Evolutionary conservation across 2,329 filamentous ascomycete genomes (phyloP), one percentile per base, ranked within the genome.

Genomic region (Diaporthe sp.): DNA sequence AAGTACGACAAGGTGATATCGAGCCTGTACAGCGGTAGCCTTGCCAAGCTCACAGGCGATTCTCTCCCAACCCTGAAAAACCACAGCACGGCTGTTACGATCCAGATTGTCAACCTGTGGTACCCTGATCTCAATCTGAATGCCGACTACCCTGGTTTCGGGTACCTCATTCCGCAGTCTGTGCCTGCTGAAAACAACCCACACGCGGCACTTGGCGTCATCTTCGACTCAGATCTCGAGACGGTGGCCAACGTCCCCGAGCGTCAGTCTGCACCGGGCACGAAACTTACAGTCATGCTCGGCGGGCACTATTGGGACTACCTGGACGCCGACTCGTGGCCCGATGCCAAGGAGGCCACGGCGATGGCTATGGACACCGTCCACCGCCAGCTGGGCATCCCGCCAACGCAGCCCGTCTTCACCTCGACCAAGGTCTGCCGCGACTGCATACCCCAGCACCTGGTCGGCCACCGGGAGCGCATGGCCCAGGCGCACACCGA

Each of bases 101-200:
- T 98, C 79, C 96, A 96, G 92, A 94, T 96, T 3, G 94, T 99
- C 77, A 98, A 98, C 85, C 88, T 99, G 65, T 98, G 93, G 89
- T 99, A 93, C 83, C 86, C 89, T 1, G 87, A 91, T 58, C 88
- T 92, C 9, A 81, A 90, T 75, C 85, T 98, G 49, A 87, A 94
- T 67, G 77, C 80, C 3, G 90, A 91, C 20, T 86, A 92, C 74
- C 85, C 87, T 42, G 97, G 96, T 25, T 97, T 98, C 82, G 97
- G 97, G 78, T 98, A 98, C 84, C 90, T 99, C 7, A 94, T 99
- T 76, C 96, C 97, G 2, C 91, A 92, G 76, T 92, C 92, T 22
- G 78, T 82, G 34, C 75, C 79, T 34, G 76, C 76, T 42, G 80
- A 79, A 3, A 68, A 80, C 57, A 84, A 83, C 76, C 82, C 81